Evolutionary conservation across 352 stramenopile genomes (phyloP).

Genomic region (Phytophthora idaei): DNA sequence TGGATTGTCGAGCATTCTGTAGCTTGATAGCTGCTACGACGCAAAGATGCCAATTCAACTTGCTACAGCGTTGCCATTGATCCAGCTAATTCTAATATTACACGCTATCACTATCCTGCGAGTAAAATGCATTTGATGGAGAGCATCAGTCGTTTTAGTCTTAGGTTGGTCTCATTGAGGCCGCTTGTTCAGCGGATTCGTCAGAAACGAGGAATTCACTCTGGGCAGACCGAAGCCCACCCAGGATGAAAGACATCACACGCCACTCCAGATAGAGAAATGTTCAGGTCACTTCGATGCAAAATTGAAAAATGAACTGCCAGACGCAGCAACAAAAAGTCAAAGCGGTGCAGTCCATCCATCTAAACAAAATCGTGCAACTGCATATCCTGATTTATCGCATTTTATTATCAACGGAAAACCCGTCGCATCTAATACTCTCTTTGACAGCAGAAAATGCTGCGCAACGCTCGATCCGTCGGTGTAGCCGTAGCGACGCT

Average conservation of each 20-base stretch:
- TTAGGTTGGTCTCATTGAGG: slow-evolving; percentile 88
- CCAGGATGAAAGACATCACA: slow-evolving; percentile 85
- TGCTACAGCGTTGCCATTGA: background rate
- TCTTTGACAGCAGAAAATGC: slow-evolving; percentile 19
- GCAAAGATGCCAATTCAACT: background rate
- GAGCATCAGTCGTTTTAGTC: slow-evolving; percentile 83
- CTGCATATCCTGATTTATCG: slow-evolving; percentile 17
- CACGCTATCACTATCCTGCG: background rate
- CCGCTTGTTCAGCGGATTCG: slow-evolving; percentile 83
- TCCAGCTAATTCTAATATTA: background rate
- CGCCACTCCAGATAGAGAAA: slow-evolving; percentile 28
- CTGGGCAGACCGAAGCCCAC: slow-evolving; percentile 40
- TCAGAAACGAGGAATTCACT: slow-evolving; percentile 94
- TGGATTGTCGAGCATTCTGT: too few species aligned
- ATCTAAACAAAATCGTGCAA: slow-evolving; percentile 14
- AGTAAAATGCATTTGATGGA: slow-evolving; percentile 17
- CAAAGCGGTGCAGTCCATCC: slow-evolving; percentile 19
- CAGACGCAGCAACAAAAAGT: background rate
- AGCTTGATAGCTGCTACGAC: too few species aligned
- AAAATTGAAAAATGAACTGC: slow-evolving; percentile 24
- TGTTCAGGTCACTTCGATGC: background rate
- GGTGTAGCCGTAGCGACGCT: slow-evolving; percentile 29
- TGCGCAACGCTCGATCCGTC: slow-evolving; percentile 20
- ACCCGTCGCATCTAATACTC: slow-evolving; percentile 9
- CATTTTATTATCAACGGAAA: background rate